Base-by-base conservation (phyloP, 75 land plant species). In the Ceratopteris richardii region DNA sequence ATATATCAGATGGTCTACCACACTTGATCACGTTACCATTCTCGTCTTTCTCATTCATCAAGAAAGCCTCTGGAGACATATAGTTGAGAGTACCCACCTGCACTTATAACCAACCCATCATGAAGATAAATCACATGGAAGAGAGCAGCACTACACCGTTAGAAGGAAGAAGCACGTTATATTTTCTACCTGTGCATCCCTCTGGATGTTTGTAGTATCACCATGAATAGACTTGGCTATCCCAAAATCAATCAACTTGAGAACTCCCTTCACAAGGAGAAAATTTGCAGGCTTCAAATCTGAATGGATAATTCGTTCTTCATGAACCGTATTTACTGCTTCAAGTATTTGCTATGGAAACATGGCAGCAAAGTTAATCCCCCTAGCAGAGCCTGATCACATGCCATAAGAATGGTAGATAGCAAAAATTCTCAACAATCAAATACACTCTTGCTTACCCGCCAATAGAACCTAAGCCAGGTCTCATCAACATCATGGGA, bases 261-360 rank as follows among this genome's bases (percentile, higher is more conserved):
- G 64, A 17, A 77, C 85, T 27, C 99, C 96, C 70, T 67, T 85
- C 11, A 95, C 99, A 18, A 95, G 80, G 53, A 95, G 79, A 46
- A 95, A 95, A 67, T 95, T 95, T 11, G 99, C 99, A 67, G 96
- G 99, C 72, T 95, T 95, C 70, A 95, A 65, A 57, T 95, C 99
- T 10, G 96, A 80, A 63, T 95, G 99, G 46, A 95, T 94, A 64
- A 95, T 90, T 0, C 96, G 87, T 60, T 86, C 99, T 66, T 95
- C 99, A 58, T 95, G 99, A 40, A 94, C 88, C 42, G 98, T 94
- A 44, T 80, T 80, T 0, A 94, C 98, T 21, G 98, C 98, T 63
- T 70, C 59, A 29, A 90, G 80, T 58, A 90, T 90, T 82, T 95
- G 99, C 99, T 95, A 88, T 33, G 48, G 40, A 44, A 44, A 0